Evolutionary conservation across 2,329 filamentous ascomycete genomes (phyloP).

Genomic region (Albifimbria verrucaria): DNA sequence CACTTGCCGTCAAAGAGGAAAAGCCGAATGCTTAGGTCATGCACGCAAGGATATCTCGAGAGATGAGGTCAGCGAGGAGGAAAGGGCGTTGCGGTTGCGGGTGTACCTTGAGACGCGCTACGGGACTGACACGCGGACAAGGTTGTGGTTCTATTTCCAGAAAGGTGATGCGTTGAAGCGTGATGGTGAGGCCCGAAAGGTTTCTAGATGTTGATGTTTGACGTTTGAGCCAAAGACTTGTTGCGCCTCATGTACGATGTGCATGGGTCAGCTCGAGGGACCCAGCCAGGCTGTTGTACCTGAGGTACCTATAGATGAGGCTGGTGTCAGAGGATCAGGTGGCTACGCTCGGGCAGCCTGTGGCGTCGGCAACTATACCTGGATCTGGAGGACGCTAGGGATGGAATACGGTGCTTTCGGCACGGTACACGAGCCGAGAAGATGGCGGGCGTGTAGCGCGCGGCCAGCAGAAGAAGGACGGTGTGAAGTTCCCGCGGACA

Average conservation of each 20-base stretch:
- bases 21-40: neutral
- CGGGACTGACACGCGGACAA: neutral
- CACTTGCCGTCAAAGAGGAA: neutral
- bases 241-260: no score
- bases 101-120: neutral
- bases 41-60: neutral
- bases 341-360: neutral
- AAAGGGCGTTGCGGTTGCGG: neutral
- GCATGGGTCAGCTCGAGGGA: no score
- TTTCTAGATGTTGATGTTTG: neutral
- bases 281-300: no score
- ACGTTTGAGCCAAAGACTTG: neutral
- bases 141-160: neutral
- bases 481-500: neutral
- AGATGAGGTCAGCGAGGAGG: neutral
- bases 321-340: neutral
- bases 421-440: no score
- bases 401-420: no score
- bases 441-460: no score
- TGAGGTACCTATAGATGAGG: neutral
- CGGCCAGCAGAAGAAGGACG: no score
- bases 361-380: neutral
- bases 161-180: neutral
- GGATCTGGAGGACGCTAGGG: no score
- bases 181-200: neutral